Evolutionary conservation across 495 filamentous ascomycete genomes (phyloP), one percentile per base, ranked within the genome.

Genomic region (Hyaloscypha hepaticicola): DNA sequence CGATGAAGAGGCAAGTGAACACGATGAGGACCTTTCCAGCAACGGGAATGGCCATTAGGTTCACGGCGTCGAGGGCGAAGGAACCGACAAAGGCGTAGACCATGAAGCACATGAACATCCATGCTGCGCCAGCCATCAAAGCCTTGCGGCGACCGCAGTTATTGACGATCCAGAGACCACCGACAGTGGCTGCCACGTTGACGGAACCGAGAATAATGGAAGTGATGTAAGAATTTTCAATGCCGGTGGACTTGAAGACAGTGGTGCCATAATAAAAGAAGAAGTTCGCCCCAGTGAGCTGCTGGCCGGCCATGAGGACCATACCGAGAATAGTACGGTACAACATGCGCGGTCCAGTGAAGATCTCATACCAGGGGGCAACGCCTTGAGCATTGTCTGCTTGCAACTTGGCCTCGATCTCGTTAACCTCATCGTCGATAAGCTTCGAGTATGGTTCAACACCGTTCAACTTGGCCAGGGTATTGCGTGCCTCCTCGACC

Each of bases 241-340:
- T 77, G 72, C 88, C 90, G 2, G 88, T 85, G 34, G 87, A 83
- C 26, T 77, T 68, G 77, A 93, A 93, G 76, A 90, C 87, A 58
- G 78, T 84, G 66, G 88, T 90, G 53, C 89, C 88, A 73, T 90
- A 93, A 77, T 92, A 92, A 79, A 93, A 92, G 76, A 91, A 88
- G 78, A 89, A 93, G 75, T 92, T 92, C 64, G 86, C 88, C 57
- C 88, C 87, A 34, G 87, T 88, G 16, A 89, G 77, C 73, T 85
- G 90, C 72, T 92, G 90, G 28, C 90, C 73, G 48, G 82, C 78
- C 75, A 90, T 87, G 41, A 93, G 78, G 48, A 75, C 73, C 50
- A 90, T 83, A 48, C 89, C 90, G 5, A 93, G 79, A 50, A 85
- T 52, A 14, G 84, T 88, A 55, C 90, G 83, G 74, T 91, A 89